phyloP scores from a whole-genome alignment of 2,329 filamentous ascomycete species.

The Fonsecaea pugnacius region DNA sequence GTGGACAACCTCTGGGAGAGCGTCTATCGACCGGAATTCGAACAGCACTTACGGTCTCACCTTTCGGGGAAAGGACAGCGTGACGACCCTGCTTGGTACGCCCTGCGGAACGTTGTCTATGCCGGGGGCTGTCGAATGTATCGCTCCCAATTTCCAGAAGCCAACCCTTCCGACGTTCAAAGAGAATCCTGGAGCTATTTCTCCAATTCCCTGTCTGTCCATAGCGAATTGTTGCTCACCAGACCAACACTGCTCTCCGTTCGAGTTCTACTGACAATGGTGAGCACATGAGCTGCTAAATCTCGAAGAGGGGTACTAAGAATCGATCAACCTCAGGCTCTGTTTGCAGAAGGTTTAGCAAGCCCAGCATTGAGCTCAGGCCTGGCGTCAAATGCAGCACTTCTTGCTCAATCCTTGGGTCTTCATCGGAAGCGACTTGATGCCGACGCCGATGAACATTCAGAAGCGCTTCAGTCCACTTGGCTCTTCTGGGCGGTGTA shows the following conservation, averaged over 20 bases:
- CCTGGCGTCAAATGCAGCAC: slow-evolving; percentile 11
- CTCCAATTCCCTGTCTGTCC: slow-evolving; percentile 13
- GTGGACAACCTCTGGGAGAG: slow-evolving; percentile 11
- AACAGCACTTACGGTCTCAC: slow-evolving; percentile 5
- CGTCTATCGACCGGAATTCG: slow-evolving; percentile 10
- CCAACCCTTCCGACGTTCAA: slow-evolving; percentile 3
- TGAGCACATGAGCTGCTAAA: neutral
- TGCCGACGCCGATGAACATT: neutral
- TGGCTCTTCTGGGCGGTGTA: slow-evolving; percentile 26
- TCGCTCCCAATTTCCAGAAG: slow-evolving; percentile 3
- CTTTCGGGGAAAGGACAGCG: neutral
- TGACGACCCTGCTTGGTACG: slow-evolving; percentile 13
- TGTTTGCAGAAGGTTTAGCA: slow-evolving; percentile 18
- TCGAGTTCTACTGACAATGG: slow-evolving; percentile 10
- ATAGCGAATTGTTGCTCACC: slow-evolving; percentile 8
- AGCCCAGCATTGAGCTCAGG: slow-evolving; percentile 14
- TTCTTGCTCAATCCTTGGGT: slow-evolving; percentile 9
- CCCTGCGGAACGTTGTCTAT: slow-evolving; percentile 13
- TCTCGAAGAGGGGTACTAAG: neutral
- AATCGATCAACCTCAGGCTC: neutral
- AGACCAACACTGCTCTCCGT: slow-evolving; percentile 8
- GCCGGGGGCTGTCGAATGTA: slow-evolving; percentile 13
- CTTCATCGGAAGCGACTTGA: slow-evolving; percentile 7
- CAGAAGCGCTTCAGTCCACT: neutral
- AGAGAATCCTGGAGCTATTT: slow-evolving; percentile 19